phyloP scores from a whole-genome alignment of 805 yeast genomes.

The Komagataella pseudopastoris region DNA sequence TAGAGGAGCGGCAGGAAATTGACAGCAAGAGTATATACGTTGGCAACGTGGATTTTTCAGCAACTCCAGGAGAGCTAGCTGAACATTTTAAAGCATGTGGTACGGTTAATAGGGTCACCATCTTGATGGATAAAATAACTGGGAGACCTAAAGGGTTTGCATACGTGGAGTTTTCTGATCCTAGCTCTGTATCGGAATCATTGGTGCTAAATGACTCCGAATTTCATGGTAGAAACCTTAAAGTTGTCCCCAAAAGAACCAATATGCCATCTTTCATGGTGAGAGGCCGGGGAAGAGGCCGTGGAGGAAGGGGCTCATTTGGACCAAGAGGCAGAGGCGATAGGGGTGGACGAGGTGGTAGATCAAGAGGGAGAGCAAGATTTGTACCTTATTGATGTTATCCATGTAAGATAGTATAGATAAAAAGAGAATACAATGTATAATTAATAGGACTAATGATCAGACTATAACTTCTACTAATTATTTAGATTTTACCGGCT shows the following conservation, averaged over 20 bases:
- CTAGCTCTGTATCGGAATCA: slow-evolving; percentile 51
- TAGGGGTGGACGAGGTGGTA: slow-evolving; percentile 8
- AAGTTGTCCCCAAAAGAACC: slow-evolving; percentile 68
- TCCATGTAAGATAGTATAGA: neutral
- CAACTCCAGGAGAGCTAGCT: slow-evolving; percentile 72
- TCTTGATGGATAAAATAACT: slow-evolving; percentile 54
- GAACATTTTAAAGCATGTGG: slow-evolving; percentile 61
- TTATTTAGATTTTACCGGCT: neutral
- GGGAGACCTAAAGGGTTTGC: slow-evolving; percentile 86
- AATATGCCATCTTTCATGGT: slow-evolving; percentile 61
- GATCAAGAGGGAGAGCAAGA: slow-evolving; percentile 17
- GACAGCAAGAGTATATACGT: slow-evolving; percentile 71
- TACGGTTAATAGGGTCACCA: slow-evolving; percentile 67
- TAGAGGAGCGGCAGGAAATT: slow-evolving; percentile 38
- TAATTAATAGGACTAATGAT: neutral
- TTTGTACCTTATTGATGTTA: slow-evolving; percentile 16
- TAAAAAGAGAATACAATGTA: neutral
- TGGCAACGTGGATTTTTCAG: slow-evolving; percentile 72
- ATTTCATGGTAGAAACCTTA: slow-evolving; percentile 58
- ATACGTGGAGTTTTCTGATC: slow-evolving; percentile 69
- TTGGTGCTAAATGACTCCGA: slow-evolving; percentile 49
- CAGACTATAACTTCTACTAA: neutral
- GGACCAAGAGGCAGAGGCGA: slow-evolving; percentile 12
- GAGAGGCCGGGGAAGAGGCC: slow-evolving; percentile 34
- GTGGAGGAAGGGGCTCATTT: slow-evolving; percentile 11